Base-by-base conservation (phyloP, 208 protist species). In the Trypanosoma avium region DNA sequence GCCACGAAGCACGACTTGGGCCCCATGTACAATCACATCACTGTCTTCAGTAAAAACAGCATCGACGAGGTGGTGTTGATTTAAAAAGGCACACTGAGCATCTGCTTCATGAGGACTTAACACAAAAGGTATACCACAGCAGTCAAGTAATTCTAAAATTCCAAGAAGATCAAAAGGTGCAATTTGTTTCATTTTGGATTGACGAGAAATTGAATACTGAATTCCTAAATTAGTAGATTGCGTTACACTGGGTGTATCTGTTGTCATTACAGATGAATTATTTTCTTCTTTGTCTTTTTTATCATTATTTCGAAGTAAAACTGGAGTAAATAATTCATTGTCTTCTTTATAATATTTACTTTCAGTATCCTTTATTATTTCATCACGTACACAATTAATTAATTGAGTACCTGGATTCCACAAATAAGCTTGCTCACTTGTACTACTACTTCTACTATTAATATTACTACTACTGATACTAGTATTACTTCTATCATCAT, bases 21-120 rank as follows among this genome's bases (percentile, higher is more conserved):
- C 95, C 19, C 96, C 97, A 75, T 98, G 98, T 17, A 99, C 87
- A 32, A 98, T 86, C 9, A 96, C 88, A 78, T 99, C 97, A 66
- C 82, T 94, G 78, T 99, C 97, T 67, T 99, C 96, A 4, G 95
- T 97, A 60, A 98, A 95, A 24, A 97, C 88, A n/a, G 92, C 97
- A 70, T 98, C 90, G 13, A 97, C 90, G 21, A 98, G 75, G 17
- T 83, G 81, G 1, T 49, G 17, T 29, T 67, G 57, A 38, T 80
- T 82, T 27, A 98, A 66, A 70, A 86, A 88, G 30, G 94, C 94
- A 67, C 93, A 98, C 84, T 98, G 96, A n/a, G 94, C 90, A 55
- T 98, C 96, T 17, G 96, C 92, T 70, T 98, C 96, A 30, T 61
- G 55, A 17, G 96, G 96, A 49, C 88, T 93, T 15, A 95, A 47